Percentiles rank a stretch among this genome's conserved stretches.
These are phyloP conservation scores for Pseudozyma sp. DNA, from an alignment of 1,284 basidiomycete genomes.

Conservation along the genomic window DNA sequence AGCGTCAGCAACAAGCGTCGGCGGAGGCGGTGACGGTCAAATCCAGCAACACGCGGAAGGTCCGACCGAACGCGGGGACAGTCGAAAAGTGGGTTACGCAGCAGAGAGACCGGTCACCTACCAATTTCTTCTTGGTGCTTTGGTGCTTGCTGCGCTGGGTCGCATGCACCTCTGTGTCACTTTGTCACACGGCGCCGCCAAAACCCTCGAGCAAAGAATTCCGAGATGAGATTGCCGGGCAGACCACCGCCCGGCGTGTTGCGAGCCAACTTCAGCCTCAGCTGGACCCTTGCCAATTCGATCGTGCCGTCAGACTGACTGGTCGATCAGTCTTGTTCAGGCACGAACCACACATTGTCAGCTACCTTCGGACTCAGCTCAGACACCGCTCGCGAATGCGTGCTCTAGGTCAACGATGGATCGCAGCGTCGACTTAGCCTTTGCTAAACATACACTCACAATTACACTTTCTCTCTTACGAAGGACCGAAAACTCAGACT, in stretches of 20 bases:
- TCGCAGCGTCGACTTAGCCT: too few species aligned
- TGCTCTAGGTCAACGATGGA: too few species aligned
- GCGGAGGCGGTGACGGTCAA: not conserved
- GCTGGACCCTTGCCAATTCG: too few species aligned
- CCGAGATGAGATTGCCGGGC: conserved; percentile 21
- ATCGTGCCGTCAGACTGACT: too few species aligned
- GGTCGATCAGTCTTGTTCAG: too few species aligned
- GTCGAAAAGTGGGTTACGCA: not conserved
- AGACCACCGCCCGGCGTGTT: not conserved
- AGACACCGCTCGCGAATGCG: too few species aligned
- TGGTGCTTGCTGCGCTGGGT: not conserved
- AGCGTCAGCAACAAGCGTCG: not conserved
- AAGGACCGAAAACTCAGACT: too few species aligned
- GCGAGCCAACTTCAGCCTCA: too few species aligned
- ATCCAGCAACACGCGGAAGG: not conserved
- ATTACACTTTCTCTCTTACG: too few species aligned
- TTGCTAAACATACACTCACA: too few species aligned
- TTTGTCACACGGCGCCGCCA: not conserved
- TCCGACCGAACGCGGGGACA: conserved; percentile 1
- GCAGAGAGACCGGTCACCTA: conserved; percentile 1
- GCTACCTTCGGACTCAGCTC: too few species aligned
- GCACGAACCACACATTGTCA: too few species aligned
- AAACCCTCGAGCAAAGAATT: conserved; percentile 7
- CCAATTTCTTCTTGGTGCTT: not conserved
- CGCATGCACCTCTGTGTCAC: conserved; percentile 11